Evolutionary conservation across 257 asterid genomes (phyloP).

Genomic region (Coffea eugenioides): DNA sequence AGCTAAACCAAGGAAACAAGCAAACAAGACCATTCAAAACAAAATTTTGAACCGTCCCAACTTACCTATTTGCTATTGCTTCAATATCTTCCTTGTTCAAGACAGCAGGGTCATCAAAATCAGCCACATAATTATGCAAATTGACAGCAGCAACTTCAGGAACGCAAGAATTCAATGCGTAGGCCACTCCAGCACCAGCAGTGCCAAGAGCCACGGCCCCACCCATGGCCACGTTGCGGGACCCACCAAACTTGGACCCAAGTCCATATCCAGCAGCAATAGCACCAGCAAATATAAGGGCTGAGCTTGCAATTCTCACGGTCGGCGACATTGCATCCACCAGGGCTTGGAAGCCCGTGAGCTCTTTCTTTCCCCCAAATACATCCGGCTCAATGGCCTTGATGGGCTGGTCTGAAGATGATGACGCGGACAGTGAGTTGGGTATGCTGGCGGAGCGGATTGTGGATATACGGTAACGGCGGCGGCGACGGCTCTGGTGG

Average conservation of each 20-base stretch:
- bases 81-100: conserved; percentile 84
- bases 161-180: conserved; percentile 74
- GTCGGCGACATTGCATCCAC: conserved; percentile 79
- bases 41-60: neutral
- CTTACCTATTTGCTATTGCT: conserved; percentile 70
- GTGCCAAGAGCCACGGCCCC: conserved; percentile 86
- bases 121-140: conserved; percentile 85
- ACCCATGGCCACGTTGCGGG: conserved; percentile 63
- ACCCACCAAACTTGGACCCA: conserved; percentile 74
- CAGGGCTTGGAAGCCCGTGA: conserved; percentile 59
- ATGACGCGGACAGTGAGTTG: neutral
- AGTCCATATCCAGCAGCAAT: conserved; percentile 85
- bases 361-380: conserved; percentile 69
- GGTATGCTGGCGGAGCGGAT: conserved; percentile 28
- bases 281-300: conserved; percentile 65
- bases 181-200: conserved; percentile 86
- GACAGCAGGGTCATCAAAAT: conserved; percentile 62
- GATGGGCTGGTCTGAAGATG: neutral
- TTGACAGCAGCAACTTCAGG: conserved; percentile 87
- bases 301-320: conserved; percentile 70
- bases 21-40: too few species aligned
- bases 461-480: conserved; percentile 31
- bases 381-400: conserved; percentile 39
- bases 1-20: neutral
- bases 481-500: conserved; percentile 16